Conservation (phyloP, 73 alveolate genomes). For the Tetrahymena elliotti region DNA sequence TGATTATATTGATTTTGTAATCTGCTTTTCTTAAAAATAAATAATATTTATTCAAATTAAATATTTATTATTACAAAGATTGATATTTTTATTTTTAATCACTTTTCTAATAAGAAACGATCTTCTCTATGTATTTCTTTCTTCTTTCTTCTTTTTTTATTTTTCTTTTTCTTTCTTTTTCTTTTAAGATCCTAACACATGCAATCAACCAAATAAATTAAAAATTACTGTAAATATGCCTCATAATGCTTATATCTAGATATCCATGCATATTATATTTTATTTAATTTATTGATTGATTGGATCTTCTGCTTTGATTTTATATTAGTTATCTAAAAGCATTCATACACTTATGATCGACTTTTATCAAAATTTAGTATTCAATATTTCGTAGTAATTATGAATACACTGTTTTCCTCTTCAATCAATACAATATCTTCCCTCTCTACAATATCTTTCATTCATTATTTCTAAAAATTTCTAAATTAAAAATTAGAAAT, state of each 20-base stretch:
- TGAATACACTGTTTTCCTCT: background rate
- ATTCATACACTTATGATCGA: background rate
- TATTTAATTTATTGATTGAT: background rate
- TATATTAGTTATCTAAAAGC: background rate
- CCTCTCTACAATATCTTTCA: background rate
- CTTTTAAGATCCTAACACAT: background rate
- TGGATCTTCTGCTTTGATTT: background rate
- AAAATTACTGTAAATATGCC: too few species aligned
- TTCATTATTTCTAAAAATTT: background rate
- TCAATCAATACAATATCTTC: background rate
- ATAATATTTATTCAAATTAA: background rate
- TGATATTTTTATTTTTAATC: background rate
- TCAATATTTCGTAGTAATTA: background rate
- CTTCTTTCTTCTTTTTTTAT: background rate
- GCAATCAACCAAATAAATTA: background rate
- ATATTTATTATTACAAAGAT: background rate
- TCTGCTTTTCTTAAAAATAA: background rate
- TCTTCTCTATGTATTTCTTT: background rate
- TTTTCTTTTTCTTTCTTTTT: background rate
- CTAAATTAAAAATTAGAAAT: background rate
- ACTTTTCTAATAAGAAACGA: background rate
- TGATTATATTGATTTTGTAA: background rate
- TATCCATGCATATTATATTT: background rate
- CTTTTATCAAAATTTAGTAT: background rate
- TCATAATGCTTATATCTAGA: too few species aligned